Evolutionary conservation across 306 rosid genomes (phyloP), one percentile per base, ranked within the genome.

Genomic region (Vicia faba): DNA sequence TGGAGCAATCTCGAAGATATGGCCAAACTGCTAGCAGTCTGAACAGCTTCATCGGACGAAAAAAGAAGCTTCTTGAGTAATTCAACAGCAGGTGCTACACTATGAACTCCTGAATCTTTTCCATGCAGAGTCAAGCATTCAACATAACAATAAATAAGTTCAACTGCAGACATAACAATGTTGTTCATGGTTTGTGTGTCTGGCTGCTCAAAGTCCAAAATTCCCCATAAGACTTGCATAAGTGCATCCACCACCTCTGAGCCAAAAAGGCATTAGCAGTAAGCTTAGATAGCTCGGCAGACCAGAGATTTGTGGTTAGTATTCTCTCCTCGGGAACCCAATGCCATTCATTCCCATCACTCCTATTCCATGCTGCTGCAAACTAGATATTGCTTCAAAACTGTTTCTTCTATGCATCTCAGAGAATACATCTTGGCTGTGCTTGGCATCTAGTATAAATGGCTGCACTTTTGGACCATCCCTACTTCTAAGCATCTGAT

Each of bases 1-100:
- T 95, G 99, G 43, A 95, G 99, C 89, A 95, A 84, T 79, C 96
- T 95, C 0, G 99, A 95, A 74, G 97, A 88, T 90, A 95, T 90
- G 51, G 99, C 99, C 85, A 95, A 78, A 80, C 99, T 90, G 91
- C 95, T 90, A 59, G 99, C 88, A 58, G 92, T 87, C 86, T 95
- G 99, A 69, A 95, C 99, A 74, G 97, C 96, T 75, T 88, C 95
- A 69, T 83, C 86, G 73, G 96, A 71, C 10, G 88, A 95, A 80
- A 88, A 88, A 28, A 95, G 73, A 82, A 95, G 99, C 77, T 86
- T 87, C 82, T 90, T 95, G 41, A 95, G 87, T 71, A 95, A 75
- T 55, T 55, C 80, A 84, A 88, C 99, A 75, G 99, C 95, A 82
- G 95, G 95, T 54, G 92, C 95, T 53, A 90, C 97, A 75, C 96